These are phyloP conservation scores for Oxalis stricta DNA, from an alignment of 441 rosid species.

Conservation along the genomic window DNA sequence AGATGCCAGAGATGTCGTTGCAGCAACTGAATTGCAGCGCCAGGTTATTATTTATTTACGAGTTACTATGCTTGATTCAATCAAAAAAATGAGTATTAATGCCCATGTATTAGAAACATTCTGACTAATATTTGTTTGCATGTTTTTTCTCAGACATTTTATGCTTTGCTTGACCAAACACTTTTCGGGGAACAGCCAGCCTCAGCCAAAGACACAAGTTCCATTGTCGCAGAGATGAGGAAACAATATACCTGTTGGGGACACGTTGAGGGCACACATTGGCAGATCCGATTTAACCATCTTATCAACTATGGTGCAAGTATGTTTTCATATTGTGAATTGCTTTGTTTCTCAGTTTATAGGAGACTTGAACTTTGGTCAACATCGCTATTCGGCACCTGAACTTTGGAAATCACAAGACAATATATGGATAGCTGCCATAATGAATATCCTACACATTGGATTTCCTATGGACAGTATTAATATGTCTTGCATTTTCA, in stretches of 20 bases:
- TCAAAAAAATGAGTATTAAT: constrained; percentile 3
- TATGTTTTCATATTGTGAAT: constrained; percentile 11
- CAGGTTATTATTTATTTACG: no score
- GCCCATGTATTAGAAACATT: neutral
- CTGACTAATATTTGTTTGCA: constrained; percentile 9
- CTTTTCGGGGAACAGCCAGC: constrained; percentile 64
- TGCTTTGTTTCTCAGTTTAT: neutral
- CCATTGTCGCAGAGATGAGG: constrained; percentile 59
- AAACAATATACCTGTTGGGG: constrained; percentile 67
- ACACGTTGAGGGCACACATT: constrained; percentile 79
- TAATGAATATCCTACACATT: no score
- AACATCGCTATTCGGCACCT: no score
- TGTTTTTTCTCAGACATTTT: constrained; percentile 37
- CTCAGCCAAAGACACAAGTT: constrained; percentile 32
- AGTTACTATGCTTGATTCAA: constrained; percentile 9
- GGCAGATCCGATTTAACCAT: constrained; percentile 81
- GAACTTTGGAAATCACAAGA: no score
- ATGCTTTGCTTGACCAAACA: constrained; percentile 76
- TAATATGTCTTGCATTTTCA: no score
- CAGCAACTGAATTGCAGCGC: constrained; percentile 96
- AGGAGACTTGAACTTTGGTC: no score
- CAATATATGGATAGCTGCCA: no score
- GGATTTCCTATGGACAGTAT: no score
- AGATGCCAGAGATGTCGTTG: constrained; percentile 80
- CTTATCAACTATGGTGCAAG: constrained; percentile 89